Conservation (phyloP, 306 rosid species). For the Cicer cuneatum region DNA sequence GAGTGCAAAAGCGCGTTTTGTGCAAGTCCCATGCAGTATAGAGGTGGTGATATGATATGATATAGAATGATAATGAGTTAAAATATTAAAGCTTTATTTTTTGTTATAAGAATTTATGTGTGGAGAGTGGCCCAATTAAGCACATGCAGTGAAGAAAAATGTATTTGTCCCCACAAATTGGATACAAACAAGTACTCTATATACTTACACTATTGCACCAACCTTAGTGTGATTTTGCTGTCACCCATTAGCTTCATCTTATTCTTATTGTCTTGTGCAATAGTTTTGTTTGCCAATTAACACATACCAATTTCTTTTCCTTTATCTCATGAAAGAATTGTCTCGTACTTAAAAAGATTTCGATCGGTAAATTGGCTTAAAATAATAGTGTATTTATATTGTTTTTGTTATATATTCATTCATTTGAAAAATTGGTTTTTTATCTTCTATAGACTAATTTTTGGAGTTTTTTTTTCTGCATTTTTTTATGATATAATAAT, state of each 20-base stretch:
- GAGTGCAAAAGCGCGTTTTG: conserved; percentile 38
- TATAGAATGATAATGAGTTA: background rate
- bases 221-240: conserved; percentile 25
- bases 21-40: conserved; percentile 16
- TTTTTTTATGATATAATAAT: no score
- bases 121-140: conserved; percentile 19
- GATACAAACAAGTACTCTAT: conserved; percentile 21
- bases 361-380: no score
- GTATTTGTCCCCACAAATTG: conserved; percentile 18
- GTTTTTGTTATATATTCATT: no score
- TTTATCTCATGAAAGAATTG: background rate
- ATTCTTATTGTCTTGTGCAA: background rate
- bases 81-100: background rate
- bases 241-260: background rate
- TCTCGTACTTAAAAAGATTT: no score
- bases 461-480: no score
- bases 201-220: background rate
- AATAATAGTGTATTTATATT: no score
- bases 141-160: conserved; percentile 15
- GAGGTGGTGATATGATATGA: background rate
- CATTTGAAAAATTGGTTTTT: no score
- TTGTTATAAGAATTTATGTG: background rate
- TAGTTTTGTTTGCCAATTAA: background rate
- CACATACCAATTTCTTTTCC: background rate
- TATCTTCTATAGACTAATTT: no score